phyloP scores from a whole-genome alignment of 495 filamentous ascomycete species.

The Articulospora tetracladia region DNA sequence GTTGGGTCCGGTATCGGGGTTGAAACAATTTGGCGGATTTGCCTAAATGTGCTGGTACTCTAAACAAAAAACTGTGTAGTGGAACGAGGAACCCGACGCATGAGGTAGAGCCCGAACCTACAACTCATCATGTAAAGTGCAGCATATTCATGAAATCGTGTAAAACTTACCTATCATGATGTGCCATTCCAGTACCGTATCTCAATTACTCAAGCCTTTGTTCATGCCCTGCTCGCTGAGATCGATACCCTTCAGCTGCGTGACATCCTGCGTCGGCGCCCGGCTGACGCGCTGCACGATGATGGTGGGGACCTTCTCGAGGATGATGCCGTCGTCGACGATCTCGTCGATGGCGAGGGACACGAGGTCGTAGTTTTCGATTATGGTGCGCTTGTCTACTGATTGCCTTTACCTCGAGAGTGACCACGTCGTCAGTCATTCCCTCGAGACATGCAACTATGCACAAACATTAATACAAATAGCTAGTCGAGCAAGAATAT shows the following conservation, averaged over 20 bases:
- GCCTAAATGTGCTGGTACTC: background rate
- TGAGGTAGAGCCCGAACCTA: too few relatives aligned
- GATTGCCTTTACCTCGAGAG: slow-evolving; percentile 83
- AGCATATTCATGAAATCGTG: too few relatives aligned
- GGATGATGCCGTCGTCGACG: slow-evolving; percentile 91
- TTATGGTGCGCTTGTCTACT: slow-evolving; percentile 93
- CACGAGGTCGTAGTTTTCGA: slow-evolving; percentile 96
- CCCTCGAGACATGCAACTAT: too few relatives aligned
- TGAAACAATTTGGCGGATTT: background rate
- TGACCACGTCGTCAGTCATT: too few relatives aligned
- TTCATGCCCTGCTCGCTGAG: slow-evolving; percentile 93
- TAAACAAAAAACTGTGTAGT: too few relatives aligned
- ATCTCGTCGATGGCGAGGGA: slow-evolving; percentile 93
- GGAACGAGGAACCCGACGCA: too few relatives aligned
- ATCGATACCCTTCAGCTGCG: slow-evolving; percentile 87
- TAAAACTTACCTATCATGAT: too few relatives aligned
- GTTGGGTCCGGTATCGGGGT: background rate
- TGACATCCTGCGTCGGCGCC: slow-evolving; percentile 84
- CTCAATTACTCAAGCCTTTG: too few relatives aligned
- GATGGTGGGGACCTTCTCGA: slow-evolving; percentile 92
- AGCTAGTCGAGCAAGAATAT: too few relatives aligned
- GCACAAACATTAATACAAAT: too few relatives aligned
- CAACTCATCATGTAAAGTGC: too few relatives aligned
- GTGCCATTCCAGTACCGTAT: too few relatives aligned
- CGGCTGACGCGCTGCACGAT: slow-evolving; percentile 87